Evolutionary conservation across 192 early-diverging fungal species (phyloP), one percentile per base, ranked within the genome.

Genomic region (Backusella circina): DNA sequence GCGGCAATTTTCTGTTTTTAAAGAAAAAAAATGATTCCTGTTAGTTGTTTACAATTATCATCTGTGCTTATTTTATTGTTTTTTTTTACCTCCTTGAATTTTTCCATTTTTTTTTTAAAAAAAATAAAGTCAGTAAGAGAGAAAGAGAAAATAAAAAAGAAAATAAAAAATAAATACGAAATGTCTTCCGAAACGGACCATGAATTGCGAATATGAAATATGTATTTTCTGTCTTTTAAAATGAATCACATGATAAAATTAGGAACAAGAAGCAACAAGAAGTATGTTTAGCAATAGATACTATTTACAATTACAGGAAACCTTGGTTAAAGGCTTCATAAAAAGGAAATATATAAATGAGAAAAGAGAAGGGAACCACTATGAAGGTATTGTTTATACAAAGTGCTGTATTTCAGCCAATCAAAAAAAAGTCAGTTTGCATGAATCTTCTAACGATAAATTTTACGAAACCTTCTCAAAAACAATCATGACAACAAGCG

Each of bases 1-100:
- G 37, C 61, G 23, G 78, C 78, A 57, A 94, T 77, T 87, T 90
- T 92, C 91, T 93, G 80, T n/a, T 32, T n/a, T 10, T 28, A 61
- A 28, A 21, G 21, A 54, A 26, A 8, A 54, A 7, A 21, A 21
- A 26, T 13, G 23, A 1, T 61, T 13, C 12, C 6, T 28, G 7
- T 28, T 9, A 16, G 33, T 68, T 9, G 36, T 26, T 68, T 61
- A 61, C 54, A 26, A n/a, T 23, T 23, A 21, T 3, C 12, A 5
- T 35, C 8, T n/a, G 16, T 4, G 33, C 23, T 33, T 67, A 67
- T 6, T 68, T 68, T 28, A 32, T 65, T 9, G 0, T 61, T 61
- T 4, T 28, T 61, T 21, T 32, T n/a, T 70, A 70, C 69, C 69
- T 70, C 39, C 21, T 70, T 70, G 39, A 70, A 70, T 41, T 47